Base-by-base conservation (phyloP, 768 basidiomycete species). In the Amanita rubescens region DNA sequence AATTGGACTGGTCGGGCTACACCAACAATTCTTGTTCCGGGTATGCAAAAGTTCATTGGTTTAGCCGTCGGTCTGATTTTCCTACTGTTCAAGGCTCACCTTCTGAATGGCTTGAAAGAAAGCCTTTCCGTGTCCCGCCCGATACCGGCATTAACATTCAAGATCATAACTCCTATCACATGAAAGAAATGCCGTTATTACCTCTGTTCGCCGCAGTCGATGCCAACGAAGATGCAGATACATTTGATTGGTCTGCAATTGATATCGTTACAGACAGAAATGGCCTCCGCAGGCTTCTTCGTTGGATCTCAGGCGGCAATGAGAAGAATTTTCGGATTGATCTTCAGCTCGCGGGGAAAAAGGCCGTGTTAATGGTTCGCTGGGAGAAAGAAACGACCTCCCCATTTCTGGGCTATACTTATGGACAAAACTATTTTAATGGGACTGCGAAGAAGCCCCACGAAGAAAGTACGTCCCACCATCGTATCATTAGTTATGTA, bases 261-360 rank as follows among this genome's bases (percentile, higher is more conserved):
- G 73, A 82, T 48, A 63, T 77, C 46, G 59, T 82, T 58, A 75
- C 78, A 1, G 80, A 82, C 55, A 69, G 81, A 22, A 82, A 80
- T 55, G 69, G 69, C 5, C 63, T 82, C 3, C 77, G 80, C 32
- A 82, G 80, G 63, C 65, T 82, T 48, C 47, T 79, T 43, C 73
- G 77, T 2, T 78, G 74, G 75, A 59, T 60, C 17, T 59, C 62
- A 2, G 57, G 54, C 24, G 63, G 59, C 15, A 56, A 60, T 15
- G 10, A 35, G 22, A 59, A 62, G 32, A 63, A 64, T 48, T 79
- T 77, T 57, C 67, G 80, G n/a, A 76, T 80, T 54, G 77, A 81
- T 32, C 45, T 77, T 0, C 69, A 81, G 55, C 55, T 76, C 3
- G 65, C 63, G 0, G 77, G 77, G 0, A 64, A 64, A 49, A 78